phyloP scores from a whole-genome alignment of 257 asterid species.

The Verbena officinalis region DNA sequence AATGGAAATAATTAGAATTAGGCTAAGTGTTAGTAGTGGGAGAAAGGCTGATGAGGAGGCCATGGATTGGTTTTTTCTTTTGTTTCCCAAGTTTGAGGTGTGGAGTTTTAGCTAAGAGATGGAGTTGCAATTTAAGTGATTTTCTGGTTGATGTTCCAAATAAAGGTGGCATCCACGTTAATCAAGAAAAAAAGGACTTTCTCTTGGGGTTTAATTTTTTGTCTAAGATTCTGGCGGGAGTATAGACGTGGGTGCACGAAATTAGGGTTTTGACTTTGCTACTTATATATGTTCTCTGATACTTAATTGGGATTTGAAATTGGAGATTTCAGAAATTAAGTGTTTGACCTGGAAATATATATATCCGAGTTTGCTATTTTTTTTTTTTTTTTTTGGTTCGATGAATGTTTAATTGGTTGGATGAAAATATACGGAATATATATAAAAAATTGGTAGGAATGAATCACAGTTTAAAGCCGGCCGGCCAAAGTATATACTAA shows the following conservation, averaged over 20 bases:
- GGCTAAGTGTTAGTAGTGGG: slow-evolving; percentile 33
- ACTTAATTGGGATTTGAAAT: neutral
- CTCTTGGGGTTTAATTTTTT: slow-evolving; percentile 34
- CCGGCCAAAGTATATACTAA: neutral
- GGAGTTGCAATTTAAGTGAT: slow-evolving; percentile 32
- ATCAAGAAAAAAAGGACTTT: slow-evolving; percentile 25
- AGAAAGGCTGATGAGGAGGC: slow-evolving; percentile 31
- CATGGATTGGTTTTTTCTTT: slow-evolving; percentile 44
- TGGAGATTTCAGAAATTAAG: slow-evolving; percentile 5
- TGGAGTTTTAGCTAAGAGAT: neutral
- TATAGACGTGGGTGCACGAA: slow-evolving; percentile 73
- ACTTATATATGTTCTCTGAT: neutral
- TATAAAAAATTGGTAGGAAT: neutral
- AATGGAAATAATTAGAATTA: slow-evolving; percentile 32
- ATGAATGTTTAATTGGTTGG: slow-evolving; percentile 14
- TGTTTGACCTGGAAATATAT: slow-evolving; percentile 3
- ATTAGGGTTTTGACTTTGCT: slow-evolving; percentile 33
- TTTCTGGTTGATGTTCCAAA: slow-evolving; percentile 9
- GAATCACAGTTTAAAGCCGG: neutral
- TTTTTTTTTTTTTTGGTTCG: slow-evolving; percentile 6
- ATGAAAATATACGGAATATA: neutral
- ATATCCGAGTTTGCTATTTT: neutral
- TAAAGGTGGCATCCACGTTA: slow-evolving; percentile 59
- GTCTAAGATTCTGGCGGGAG: slow-evolving; percentile 29
- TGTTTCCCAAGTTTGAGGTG: slow-evolving; percentile 22